Conservation (phyloP, 352 stramenopile species). For the Pythium dissotocum region DNA sequence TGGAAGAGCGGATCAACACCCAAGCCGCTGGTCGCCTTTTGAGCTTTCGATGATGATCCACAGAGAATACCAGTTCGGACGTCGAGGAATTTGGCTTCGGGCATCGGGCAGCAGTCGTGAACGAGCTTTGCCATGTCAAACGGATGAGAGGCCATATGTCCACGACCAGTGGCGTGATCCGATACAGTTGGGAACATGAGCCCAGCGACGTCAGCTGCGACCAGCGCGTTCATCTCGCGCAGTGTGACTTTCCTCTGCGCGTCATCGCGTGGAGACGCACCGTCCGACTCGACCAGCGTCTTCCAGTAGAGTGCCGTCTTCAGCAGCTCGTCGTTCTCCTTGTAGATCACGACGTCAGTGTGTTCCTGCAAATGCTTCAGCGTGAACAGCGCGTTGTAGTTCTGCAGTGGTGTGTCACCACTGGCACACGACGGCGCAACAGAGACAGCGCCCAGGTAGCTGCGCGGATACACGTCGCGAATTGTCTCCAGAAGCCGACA, state of each 20-base stretch:
- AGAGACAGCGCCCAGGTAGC: constrained; percentile 64
- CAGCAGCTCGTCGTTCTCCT: constrained; percentile 86
- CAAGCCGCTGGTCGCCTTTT: background rate
- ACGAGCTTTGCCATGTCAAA: constrained; percentile 66
- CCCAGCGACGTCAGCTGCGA: constrained; percentile 58
- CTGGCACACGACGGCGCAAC: constrained; percentile 63
- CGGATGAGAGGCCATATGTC: constrained; percentile 13
- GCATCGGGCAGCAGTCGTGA: constrained; percentile 62
- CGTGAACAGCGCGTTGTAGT: constrained; percentile 85
- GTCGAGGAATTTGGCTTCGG: constrained; percentile 65
- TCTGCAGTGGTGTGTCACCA: constrained; percentile 81
- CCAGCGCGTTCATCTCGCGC: constrained; percentile 58
- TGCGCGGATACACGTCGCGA: constrained; percentile 71
- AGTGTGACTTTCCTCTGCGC: constrained; percentile 40
- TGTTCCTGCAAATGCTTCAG: constrained; percentile 66
- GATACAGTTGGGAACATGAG: constrained; percentile 48
- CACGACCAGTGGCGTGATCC: background rate
- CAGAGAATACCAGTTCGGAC: constrained; percentile 44
- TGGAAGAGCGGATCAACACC: constrained; percentile 27
- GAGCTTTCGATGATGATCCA: constrained; percentile 6
- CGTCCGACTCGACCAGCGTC: constrained; percentile 8
- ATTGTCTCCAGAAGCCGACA: constrained; percentile 82
- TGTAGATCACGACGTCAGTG: constrained; percentile 81
- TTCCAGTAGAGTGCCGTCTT: constrained; percentile 63
- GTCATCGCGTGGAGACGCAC: constrained; percentile 3